A percentile compares a stretch with the other conserved stretches of the same genome.
phyloP scores from a whole-genome alignment of 495 filamentous ascomycete genomes.

The Daldinia decipiens region DNA sequence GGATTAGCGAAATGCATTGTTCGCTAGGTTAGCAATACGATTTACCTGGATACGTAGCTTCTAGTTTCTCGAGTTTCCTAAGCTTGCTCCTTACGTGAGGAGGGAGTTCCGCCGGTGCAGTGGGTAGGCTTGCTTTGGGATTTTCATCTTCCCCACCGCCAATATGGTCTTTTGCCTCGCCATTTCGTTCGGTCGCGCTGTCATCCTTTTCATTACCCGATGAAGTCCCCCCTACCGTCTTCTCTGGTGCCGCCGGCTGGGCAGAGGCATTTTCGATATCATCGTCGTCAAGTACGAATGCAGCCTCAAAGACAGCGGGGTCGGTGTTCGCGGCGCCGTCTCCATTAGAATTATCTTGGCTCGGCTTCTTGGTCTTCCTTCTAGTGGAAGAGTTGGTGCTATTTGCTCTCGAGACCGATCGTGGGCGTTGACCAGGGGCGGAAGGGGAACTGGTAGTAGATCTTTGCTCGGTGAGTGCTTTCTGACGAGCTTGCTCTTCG shows the following conservation, averaged over 20 bases:
- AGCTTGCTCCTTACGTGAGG: slow-evolving; percentile 76
- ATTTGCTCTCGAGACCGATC: slow-evolving; percentile 64
- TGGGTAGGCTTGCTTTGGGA: slow-evolving; percentile 27
- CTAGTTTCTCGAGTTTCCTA: slow-evolving; percentile 84
- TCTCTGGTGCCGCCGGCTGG: slow-evolving; percentile 45
- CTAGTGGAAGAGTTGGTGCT: slow-evolving; percentile 47
- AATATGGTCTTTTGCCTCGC: slow-evolving; percentile 38
- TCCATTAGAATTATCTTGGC: slow-evolving; percentile 54
- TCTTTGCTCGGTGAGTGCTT: slow-evolving; percentile 52
- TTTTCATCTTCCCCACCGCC: slow-evolving; percentile 19
- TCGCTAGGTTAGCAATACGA: background rate
- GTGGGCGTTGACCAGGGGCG: slow-evolving; percentile 60
- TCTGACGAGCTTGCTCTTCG: slow-evolving; percentile 86
- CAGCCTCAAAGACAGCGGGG: slow-evolving; percentile 83
- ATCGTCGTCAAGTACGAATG: slow-evolving; percentile 79
- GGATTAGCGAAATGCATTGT: slow-evolving; percentile 4
- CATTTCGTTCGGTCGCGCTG: slow-evolving; percentile 46
- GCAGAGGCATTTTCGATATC: slow-evolving; percentile 72
- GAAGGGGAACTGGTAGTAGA: slow-evolving; percentile 59
- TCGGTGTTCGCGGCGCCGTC: slow-evolving; percentile 68
- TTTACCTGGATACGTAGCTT: slow-evolving; percentile 82
- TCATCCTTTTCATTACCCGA: slow-evolving; percentile 42
- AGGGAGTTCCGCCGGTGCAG: slow-evolving; percentile 69
- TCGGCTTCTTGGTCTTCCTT: slow-evolving; percentile 60
- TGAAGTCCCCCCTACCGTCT: slow-evolving; percentile 46